Evolutionary conservation across 139 green algal species (phyloP), one percentile per base, ranked within the genome.

Genomic region (Astrephomene gubernaculifera): DNA sequence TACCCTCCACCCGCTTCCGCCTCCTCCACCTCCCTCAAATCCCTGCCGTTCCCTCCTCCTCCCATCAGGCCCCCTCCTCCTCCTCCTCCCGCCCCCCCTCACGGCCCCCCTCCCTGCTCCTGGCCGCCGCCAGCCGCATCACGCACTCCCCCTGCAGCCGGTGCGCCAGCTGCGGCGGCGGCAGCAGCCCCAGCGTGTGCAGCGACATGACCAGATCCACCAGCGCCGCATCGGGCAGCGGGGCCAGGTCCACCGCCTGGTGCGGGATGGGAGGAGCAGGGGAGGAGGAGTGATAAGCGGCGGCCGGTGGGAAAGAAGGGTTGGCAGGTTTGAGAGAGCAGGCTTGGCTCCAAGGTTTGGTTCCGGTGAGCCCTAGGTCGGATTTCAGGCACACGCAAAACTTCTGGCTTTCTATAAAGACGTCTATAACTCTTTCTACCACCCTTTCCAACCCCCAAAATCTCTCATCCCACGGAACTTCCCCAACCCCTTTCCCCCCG

Each of bases 191-290:
- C 63, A 84, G 78, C 31, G 63, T 25, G 78, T 84, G 78, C 78
- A 84, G 64, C 17, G 41, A 67, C 78, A 74, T 74, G 61, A 84
- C 78, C 61, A 84, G 78, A 31, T 84, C 78, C n/a, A 65, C 78
- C 10, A 84, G 38, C 31, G 74, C 74, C 43, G 61, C 78, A 44
- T 84, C 78, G n/a, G 78, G 78, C 61, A 84, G 78, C 41, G 24
- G 2, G 21, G 61, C 61, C 63, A 84, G 78, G 78, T 84, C 78
- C 43, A 84, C 78, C 27, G 64, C 63, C 78, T 84, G 71, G n/a
- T n/a, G 70, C 38, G 39, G 19, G 57, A 22, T 9, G 19, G 57
- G 57, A 22, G 22, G 57, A 22, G 57, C 19, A n/a, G 57, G 57
- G 17, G 22, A 27, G 19, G 57, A 9, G 19, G 57, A 65, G 17